Evolutionary conservation across 2,329 filamentous ascomycete species (phyloP).

Genomic region (Scedosporium minutisporum): DNA sequence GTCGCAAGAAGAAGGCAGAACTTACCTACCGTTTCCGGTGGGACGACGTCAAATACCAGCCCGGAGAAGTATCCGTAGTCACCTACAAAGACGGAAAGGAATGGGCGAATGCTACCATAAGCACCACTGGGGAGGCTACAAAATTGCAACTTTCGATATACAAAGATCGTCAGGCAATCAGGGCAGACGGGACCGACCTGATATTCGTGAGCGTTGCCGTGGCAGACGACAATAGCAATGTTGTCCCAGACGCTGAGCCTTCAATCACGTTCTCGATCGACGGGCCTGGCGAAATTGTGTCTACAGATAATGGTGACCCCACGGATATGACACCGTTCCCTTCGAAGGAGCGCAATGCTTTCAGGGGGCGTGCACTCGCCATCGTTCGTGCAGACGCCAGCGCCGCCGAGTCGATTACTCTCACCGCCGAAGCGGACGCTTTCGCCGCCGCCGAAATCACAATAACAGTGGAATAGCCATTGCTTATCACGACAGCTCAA

Average conservation of each 20-base stretch:
- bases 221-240: constrained; percentile 29
- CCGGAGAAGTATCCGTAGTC: constrained; percentile 36
- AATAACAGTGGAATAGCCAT: not conserved
- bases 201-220: constrained; percentile 36
- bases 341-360: constrained; percentile 27
- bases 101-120: constrained; percentile 33
- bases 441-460: not conserved
- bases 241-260: constrained; percentile 33
- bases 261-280: constrained; percentile 32
- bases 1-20: constrained; percentile 24
- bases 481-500: too few species aligned
- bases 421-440: not conserved
- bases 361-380: constrained; percentile 29
- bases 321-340: constrained; percentile 33
- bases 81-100: constrained; percentile 35
- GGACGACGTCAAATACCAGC: constrained; percentile 38
- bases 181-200: constrained; percentile 33
- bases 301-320: constrained; percentile 43
- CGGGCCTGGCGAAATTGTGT: constrained; percentile 33
- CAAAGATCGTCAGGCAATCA: constrained; percentile 29
- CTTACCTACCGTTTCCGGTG: constrained; percentile 40
- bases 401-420: not conserved
- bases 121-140: constrained; percentile 30
- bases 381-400: not conserved
- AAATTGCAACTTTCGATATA: constrained; percentile 22